Conservation (phyloP, 2,329 filamentous ascomycete genomes). For the Teratosphaeria epicoccoides region DNA sequence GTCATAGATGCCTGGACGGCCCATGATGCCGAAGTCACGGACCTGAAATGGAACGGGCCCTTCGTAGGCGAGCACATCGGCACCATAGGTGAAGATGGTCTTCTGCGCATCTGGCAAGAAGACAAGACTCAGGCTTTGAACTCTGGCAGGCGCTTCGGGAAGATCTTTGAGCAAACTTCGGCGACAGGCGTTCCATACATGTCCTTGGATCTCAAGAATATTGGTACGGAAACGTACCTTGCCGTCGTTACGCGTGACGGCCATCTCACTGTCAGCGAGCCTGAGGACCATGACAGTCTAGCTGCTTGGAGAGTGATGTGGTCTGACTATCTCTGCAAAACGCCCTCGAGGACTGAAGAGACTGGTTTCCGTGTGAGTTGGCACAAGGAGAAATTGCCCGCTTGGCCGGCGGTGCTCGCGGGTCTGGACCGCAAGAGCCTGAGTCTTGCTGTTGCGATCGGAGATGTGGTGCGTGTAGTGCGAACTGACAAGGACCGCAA, state of each 20-base stretch:
- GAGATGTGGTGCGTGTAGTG: conserved; percentile 75
- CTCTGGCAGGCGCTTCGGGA: conserved; percentile 70
- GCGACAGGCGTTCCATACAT: conserved; percentile 61
- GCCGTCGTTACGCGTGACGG: conserved; percentile 78
- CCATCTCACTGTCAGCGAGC: conserved; percentile 69
- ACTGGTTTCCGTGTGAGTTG: conserved; percentile 77
- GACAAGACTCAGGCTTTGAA: conserved; percentile 67
- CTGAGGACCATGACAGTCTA: conserved; percentile 71
- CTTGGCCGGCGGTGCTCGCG: conserved; percentile 65
- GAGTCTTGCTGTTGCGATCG: conserved; percentile 72
- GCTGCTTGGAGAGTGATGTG: conserved; percentile 66
- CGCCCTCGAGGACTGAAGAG: conserved; percentile 70
- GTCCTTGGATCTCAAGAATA: conserved; percentile 77
- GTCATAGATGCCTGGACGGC: conserved; percentile 81
- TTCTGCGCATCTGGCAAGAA: conserved; percentile 87
- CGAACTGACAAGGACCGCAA: conserved; percentile 63
- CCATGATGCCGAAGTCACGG: conserved; percentile 80
- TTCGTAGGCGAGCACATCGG: conserved; percentile 81
- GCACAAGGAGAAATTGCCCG: conserved; percentile 74
- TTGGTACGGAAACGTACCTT: conserved; percentile 74
- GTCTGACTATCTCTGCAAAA: conserved; percentile 60
- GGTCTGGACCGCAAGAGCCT: conserved; percentile 73
- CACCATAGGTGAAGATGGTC: conserved; percentile 80
- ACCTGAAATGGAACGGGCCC: conserved; percentile 89
- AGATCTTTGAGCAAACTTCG: conserved; percentile 50